These are phyloP conservation scores for Blastobotrys peoriensis DNA, from an alignment of 805 yeast species.

Conservation along the genomic window DNA sequence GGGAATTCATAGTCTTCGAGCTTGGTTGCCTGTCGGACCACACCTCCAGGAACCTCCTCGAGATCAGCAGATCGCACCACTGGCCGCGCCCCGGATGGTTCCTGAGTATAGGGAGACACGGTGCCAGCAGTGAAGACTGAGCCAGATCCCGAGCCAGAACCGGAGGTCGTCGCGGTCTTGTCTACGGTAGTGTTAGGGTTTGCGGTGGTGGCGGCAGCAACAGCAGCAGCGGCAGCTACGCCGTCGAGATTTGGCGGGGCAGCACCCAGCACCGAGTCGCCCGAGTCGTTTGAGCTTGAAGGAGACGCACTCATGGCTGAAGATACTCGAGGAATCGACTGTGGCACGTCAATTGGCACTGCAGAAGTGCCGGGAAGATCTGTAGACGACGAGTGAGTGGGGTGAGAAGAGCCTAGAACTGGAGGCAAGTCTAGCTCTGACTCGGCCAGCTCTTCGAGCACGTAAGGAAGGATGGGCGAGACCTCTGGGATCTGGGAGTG, in stretches of 20 bases:
- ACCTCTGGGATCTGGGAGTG: slow-evolving; percentile 45
- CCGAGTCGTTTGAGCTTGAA: slow-evolving; percentile 5
- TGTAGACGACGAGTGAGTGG: background rate
- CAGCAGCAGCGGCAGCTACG: background rate
- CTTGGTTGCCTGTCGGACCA: slow-evolving; percentile 75
- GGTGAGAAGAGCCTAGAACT: background rate
- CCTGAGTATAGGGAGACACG: slow-evolving; percentile 9
- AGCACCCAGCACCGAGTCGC: background rate
- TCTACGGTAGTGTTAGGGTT: slow-evolving; percentile 5
- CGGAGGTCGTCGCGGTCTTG: background rate
- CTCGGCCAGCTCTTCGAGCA: slow-evolving; percentile 67
- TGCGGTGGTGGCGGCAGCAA: background rate
- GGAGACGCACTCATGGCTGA: slow-evolving; percentile 17
- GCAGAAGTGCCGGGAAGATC: background rate
- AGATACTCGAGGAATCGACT: slow-evolving; percentile 13
- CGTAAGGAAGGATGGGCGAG: slow-evolving; percentile 72
- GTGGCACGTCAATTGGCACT: background rate
- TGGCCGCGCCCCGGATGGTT: slow-evolving; percentile 16
- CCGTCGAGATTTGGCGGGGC: slow-evolving; percentile 1
- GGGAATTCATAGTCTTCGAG: slow-evolving; percentile 76
- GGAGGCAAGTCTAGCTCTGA: slow-evolving; percentile 2
- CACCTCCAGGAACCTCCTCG: slow-evolving; percentile 95
- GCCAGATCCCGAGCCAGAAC: slow-evolving; percentile 1
- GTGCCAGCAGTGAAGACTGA: background rate
- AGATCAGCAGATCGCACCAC: slow-evolving; percentile 73